A percentile compares a stretch with the other conserved stretches of the same genome.
phyloP scores from a whole-genome alignment of 2,329 filamentous ascomycete genomes.

The Cyclaneusma minus region DNA sequence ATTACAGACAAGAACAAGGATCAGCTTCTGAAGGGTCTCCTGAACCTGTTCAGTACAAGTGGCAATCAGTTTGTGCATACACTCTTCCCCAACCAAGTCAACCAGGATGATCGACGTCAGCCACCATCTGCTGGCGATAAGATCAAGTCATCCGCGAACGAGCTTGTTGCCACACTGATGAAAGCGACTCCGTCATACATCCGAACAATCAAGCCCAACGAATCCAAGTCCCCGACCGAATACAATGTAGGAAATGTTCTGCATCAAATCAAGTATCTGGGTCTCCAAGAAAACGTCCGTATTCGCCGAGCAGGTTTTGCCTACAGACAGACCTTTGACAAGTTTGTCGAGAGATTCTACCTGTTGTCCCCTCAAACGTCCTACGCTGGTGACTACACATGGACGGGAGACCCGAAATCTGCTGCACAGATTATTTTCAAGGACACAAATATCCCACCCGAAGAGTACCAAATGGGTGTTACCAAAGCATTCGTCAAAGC shows the following conservation, averaged over 20 bases:
- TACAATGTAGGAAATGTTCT: slow-evolving; percentile 87
- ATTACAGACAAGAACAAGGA: slow-evolving; percentile 99
- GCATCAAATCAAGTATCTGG: slow-evolving; percentile 97
- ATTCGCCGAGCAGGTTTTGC: slow-evolving; percentile 94
- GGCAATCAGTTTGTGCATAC: slow-evolving; percentile 75
- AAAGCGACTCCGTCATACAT: slow-evolving; percentile 97
- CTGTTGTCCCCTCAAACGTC: slow-evolving; percentile 85
- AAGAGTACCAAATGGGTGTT: slow-evolving; percentile 95
- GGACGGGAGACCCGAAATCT: slow-evolving; percentile 75
- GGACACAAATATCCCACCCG: slow-evolving; percentile 85
- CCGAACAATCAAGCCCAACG: slow-evolving; percentile 97
- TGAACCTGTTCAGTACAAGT: slow-evolving; percentile 74
- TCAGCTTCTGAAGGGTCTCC: slow-evolving; percentile 81
- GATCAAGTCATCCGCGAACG: slow-evolving; percentile 88
- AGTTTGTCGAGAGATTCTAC: slow-evolving; percentile 96
- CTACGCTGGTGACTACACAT: slow-evolving; percentile 94
- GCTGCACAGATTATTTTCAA: slow-evolving; percentile 88
- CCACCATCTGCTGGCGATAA: slow-evolving; percentile 93
- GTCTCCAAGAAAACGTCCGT: slow-evolving; percentile 97
- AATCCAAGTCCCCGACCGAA: slow-evolving; percentile 90
- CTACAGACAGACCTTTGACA: slow-evolving; percentile 92
- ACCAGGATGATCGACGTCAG: slow-evolving; percentile 87
- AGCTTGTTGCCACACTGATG: slow-evolving; percentile 88
- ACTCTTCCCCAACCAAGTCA: slow-evolving; percentile 82
- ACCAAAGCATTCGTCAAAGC: slow-evolving; percentile 98